A percentile compares a stretch with the other conserved stretches of the same genome.
These are phyloP conservation scores for Alnus rubra DNA, from an alignment of 306 rosid species.

Conservation along the genomic window DNA sequence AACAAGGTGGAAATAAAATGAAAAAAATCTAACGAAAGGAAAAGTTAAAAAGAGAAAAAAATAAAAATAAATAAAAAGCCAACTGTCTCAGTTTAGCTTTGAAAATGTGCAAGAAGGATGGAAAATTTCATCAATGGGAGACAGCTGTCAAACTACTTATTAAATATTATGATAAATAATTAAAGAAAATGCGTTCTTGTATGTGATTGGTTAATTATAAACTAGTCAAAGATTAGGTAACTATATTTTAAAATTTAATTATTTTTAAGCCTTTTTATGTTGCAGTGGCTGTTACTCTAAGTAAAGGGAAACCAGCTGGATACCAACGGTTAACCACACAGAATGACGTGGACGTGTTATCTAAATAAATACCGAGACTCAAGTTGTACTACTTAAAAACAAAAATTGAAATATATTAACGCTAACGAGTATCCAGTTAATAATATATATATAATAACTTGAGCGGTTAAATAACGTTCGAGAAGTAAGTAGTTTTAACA, in stretches of 20 bases:
- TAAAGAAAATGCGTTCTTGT: background rate
- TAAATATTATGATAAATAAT: background rate
- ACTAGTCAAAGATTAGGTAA: constrained; percentile 53
- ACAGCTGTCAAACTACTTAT: background rate
- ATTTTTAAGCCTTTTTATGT: background rate
- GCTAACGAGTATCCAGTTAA: background rate
- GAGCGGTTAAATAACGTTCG: background rate
- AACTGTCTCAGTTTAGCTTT: background rate
- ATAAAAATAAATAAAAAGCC: too few species aligned
- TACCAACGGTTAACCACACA: constrained; percentile 25
- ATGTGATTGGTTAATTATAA: constrained; percentile 22
- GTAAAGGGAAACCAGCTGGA: constrained; percentile 53
- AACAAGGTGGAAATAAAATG: background rate
- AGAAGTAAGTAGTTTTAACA: background rate
- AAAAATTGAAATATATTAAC: too few species aligned
- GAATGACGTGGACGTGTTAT: constrained; percentile 25
- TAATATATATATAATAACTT: background rate
- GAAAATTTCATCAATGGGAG: background rate
- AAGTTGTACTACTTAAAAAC: constrained; percentile 8
- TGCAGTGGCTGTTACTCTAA: constrained; percentile 53
- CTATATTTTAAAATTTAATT: background rate
- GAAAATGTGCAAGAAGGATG: background rate
- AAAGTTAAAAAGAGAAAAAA: too few species aligned
- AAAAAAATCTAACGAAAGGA: too few species aligned
- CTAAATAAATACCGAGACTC: background rate